Conservation (phyloP, 441 rosid species). For the Cnidoscolus chayamansa region DNA sequence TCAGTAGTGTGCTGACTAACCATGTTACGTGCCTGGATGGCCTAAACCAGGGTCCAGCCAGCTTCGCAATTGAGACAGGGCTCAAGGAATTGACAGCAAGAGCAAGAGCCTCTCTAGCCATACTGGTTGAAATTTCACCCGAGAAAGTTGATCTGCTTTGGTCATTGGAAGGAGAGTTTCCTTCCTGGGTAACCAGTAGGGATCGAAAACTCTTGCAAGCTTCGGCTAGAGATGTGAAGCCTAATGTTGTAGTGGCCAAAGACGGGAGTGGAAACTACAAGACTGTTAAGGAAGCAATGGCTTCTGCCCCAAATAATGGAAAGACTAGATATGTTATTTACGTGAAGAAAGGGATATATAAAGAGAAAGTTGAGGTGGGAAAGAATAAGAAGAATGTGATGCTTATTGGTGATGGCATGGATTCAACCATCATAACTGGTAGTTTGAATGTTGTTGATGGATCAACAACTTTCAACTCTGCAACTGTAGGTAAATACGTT, state of each 20-base stretch:
- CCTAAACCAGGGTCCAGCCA: conserved; percentile 29
- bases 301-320: conserved; percentile 27
- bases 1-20: conserved; percentile 66
- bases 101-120: conserved; percentile 49
- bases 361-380: conserved; percentile 53
- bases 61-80: conserved; percentile 30
- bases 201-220: conserved; percentile 47
- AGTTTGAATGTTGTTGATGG: conserved; percentile 60
- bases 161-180: conserved; percentile 31
- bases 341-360: conserved; percentile 58
- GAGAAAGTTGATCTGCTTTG: conserved; percentile 21
- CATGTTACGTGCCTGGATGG: conserved; percentile 63
- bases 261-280: conserved; percentile 64
- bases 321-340: conserved; percentile 49
- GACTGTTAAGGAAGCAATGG: conserved; percentile 49
- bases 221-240: conserved; percentile 32
- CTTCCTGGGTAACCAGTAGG: conserved; percentile 47
- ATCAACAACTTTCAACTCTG: conserved; percentile 58
- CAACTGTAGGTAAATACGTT: conserved; percentile 46
- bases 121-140: conserved; percentile 41
- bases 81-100: conserved; percentile 41
- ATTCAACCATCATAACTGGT: conserved; percentile 48
- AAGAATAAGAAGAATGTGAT: conserved; percentile 46
- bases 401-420: conserved; percentile 61
- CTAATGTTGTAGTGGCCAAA: conserved; percentile 54